Percentiles rank a stretch among this genome's conserved stretches.
phyloP scores from a whole-genome alignment of 257 asterid genomes.

The Gardenia jasminoides region DNA sequence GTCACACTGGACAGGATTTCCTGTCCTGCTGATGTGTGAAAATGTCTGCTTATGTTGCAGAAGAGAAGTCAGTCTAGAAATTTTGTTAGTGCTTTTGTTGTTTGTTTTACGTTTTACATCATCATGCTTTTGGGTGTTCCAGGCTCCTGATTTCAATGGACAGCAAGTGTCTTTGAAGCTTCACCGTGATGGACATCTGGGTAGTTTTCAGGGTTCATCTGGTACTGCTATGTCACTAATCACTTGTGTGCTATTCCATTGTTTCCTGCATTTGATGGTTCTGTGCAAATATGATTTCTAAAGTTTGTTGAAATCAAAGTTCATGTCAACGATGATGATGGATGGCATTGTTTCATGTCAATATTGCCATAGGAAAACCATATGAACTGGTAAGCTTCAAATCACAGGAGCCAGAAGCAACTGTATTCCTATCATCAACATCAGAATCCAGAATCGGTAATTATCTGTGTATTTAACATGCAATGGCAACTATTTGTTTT shows the following conservation, averaged over 20 bases:
- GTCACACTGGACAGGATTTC: too few relatives aligned
- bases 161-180: constrained; percentile 45
- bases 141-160: constrained; percentile 59
- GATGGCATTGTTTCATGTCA: constrained; percentile 6
- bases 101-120: neutral
- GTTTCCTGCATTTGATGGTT: neutral
- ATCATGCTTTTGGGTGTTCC: constrained; percentile 20
- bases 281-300: neutral
- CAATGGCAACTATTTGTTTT: neutral
- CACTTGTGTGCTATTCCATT: neutral
- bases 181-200: constrained; percentile 43
- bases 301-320: neutral
- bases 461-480: neutral
- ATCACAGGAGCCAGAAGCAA: constrained; percentile 45
- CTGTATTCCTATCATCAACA: constrained; percentile 50
- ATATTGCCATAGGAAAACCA: constrained; percentile 47
- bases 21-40: too few relatives aligned
- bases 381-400: constrained; percentile 54
- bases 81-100: neutral
- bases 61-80: neutral
- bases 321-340: neutral
- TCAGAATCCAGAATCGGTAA: constrained; percentile 60
- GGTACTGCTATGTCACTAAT: constrained; percentile 32
- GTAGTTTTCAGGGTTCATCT: constrained; percentile 47
- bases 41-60: too few relatives aligned